Evolutionary conservation across 2,329 filamentous ascomycete species (phyloP).

Genomic region (Phyllosticta capitalensis): DNA sequence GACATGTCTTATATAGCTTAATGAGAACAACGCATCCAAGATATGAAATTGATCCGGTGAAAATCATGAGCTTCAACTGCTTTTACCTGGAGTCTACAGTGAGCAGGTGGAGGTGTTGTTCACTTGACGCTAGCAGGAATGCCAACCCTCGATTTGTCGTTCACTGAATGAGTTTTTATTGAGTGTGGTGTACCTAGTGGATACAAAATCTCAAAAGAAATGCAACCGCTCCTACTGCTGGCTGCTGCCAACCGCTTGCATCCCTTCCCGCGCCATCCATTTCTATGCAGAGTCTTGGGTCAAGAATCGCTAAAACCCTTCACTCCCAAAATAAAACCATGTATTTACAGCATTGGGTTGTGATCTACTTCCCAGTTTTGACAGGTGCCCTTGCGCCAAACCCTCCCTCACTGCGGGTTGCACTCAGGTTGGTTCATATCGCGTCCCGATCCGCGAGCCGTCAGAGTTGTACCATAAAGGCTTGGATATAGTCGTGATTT

Average conservation of each 20-base stretch:
- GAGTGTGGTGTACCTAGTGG: not conserved
- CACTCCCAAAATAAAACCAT: not conserved
- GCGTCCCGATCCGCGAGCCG: not conserved
- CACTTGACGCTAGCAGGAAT: not conserved
- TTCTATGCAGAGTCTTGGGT: not conserved
- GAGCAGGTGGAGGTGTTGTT: no score
- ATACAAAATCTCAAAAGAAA: not conserved
- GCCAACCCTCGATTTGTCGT: not conserved
- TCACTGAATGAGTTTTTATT: not conserved
- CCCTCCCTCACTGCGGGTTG: not conserved
- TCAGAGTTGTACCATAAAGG: not conserved
- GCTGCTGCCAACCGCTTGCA: not conserved
- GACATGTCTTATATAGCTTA: constrained; percentile 8
- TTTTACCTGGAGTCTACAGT: no score
- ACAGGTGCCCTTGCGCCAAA: not conserved
- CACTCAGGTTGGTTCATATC: not conserved
- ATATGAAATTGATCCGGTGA: not conserved
- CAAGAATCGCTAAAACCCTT: not conserved
- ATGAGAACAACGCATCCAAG: constrained; percentile 6
- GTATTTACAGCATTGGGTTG: not conserved
- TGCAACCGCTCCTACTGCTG: not conserved
- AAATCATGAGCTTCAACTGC: no score
- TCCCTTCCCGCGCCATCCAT: not conserved
- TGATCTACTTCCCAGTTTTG: not conserved
- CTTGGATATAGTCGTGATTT: not conserved